Conservation (phyloP, 2,329 filamentous ascomycete species). For the Cladophialophora chaetospira region DNA sequence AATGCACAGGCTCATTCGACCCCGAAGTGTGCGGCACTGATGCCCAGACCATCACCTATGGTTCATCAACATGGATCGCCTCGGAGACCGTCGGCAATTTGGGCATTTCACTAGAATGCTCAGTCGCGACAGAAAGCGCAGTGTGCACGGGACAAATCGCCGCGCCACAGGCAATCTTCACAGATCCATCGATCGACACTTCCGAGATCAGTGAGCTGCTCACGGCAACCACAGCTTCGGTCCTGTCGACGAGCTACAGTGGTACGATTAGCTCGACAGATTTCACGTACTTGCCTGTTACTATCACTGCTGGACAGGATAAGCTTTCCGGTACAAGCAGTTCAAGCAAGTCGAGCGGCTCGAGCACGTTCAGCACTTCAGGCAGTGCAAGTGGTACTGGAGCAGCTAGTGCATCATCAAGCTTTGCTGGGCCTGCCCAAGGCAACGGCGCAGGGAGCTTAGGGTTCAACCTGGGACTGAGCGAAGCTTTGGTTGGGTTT, state of each 20-base stretch:
- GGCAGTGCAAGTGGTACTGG: not conserved
- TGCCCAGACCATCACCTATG: constrained; percentile 1
- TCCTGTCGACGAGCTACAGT: not conserved
- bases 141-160: not conserved
- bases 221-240: not conserved
- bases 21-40: not conserved
- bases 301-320: constrained; percentile 10
- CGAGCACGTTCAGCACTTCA: not conserved
- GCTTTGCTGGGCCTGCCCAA: not conserved
- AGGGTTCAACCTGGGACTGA: not conserved
- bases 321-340: not conserved
- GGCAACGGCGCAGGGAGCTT: not conserved
- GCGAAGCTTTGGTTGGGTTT: not conserved
- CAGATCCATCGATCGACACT: not conserved
- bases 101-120: not conserved
- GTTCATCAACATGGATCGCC: not conserved
- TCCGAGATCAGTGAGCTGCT: not conserved
- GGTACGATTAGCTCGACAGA: constrained; percentile 4
- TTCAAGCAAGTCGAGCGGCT: not conserved
- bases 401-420: not conserved
- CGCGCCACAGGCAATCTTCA: constrained; percentile 1
- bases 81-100: not conserved
- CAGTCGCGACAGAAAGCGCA: constrained; percentile 1
- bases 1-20: constrained; percentile 4
- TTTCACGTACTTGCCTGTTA: not conserved